phyloP scores from a whole-genome alignment of 2,329 filamentous ascomycete genomes.

The Mycosphaerella arachidis region DNA sequence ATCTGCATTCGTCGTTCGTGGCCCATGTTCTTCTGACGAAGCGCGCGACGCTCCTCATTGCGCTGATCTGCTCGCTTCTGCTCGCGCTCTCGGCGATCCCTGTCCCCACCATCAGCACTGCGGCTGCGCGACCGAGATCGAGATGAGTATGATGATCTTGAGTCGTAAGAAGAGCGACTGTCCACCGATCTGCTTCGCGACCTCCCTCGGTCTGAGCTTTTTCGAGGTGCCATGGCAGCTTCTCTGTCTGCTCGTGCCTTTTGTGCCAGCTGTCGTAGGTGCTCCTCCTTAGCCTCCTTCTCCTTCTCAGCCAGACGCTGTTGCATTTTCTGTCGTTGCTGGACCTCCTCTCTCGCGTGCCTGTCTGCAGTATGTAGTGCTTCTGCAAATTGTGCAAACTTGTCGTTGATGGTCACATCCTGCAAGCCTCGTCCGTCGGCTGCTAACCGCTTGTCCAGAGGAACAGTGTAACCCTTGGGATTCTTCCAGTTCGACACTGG shows the following conservation, averaged over 20 bases:
- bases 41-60: constrained; percentile 79
- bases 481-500: constrained; percentile 99
- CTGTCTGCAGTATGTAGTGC: constrained; percentile 90
- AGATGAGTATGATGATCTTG: constrained; percentile 36
- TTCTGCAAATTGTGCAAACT: constrained; percentile 94
- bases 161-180: constrained; percentile 33
- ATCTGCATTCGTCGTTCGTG: constrained; percentile 86
- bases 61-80: constrained; percentile 71
- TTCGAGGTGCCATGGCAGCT: constrained; percentile 45
- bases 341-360: constrained; percentile 91
- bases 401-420: constrained; percentile 95
- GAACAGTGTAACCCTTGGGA: constrained; percentile 94
- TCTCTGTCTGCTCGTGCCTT: constrained; percentile 75
- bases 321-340: constrained; percentile 89
- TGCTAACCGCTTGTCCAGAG: constrained; percentile 89
- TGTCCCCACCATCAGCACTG: constrained; percentile 57
- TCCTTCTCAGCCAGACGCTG: constrained; percentile 95
- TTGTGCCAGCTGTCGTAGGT: constrained; percentile 79
- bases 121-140: constrained; percentile 20
- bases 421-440: constrained; percentile 88
- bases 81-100: constrained; percentile 61
- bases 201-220: constrained; percentile 26
- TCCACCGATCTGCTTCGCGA: constrained; percentile 30
- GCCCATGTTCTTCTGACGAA: constrained; percentile 93
- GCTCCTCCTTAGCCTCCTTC: constrained; percentile 88